Conservation (phyloP, 345 rosid species). For the Hypericum androsaemum region DNA sequence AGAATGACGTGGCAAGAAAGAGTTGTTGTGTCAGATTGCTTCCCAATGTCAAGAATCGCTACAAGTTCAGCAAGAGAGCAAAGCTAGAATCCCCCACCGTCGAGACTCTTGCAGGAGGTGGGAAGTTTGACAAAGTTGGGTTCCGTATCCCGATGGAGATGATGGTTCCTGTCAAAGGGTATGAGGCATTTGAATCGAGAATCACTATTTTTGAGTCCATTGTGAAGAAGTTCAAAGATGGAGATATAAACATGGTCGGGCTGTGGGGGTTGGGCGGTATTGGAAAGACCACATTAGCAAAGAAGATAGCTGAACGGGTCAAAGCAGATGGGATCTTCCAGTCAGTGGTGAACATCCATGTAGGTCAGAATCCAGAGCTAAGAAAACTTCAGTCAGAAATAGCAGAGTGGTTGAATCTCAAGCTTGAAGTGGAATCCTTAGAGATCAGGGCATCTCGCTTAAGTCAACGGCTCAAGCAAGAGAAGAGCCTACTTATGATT, state of each 20-base stretch:
- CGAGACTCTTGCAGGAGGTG: neutral
- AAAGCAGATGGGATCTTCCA: neutral
- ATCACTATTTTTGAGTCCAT: neutral
- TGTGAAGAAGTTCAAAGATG: neutral
- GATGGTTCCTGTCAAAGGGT: neutral
- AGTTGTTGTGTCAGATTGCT: neutral
- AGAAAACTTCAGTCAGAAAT: neutral
- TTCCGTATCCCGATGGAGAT: neutral
- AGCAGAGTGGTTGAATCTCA: neutral
- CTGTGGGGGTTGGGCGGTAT: constrained; percentile 14
- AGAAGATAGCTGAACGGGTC: neutral
- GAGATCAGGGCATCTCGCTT: neutral
- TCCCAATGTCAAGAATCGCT: neutral
- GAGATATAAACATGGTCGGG: constrained; percentile 5
- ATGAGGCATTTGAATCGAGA: too few relatives aligned
- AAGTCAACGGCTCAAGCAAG: neutral
- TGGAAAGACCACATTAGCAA: constrained; percentile 19
- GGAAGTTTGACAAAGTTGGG: too few relatives aligned
- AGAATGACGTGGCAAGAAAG: neutral
- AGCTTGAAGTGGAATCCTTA: neutral
- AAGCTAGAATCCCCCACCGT: neutral
- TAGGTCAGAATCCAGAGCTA: neutral
- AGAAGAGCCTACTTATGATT: constrained; percentile 3
- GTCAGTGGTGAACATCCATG: neutral
- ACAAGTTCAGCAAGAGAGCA: neutral